Evolutionary conservation across 345 rosid genomes (phyloP), one percentile per base, ranked within the genome.

Genomic region (Melaleuca alternifolia): DNA sequence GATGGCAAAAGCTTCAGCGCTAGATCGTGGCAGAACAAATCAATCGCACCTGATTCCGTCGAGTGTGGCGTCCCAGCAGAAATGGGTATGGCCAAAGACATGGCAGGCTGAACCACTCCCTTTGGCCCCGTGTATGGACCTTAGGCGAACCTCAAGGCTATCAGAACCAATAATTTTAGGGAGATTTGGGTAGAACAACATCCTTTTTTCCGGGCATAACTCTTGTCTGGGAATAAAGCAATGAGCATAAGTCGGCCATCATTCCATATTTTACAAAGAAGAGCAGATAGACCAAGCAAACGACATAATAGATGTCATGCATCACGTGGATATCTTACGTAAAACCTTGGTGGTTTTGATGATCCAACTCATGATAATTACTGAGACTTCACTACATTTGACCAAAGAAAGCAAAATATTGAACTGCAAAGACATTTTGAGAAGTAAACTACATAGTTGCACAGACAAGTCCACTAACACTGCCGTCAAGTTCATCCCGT

Each of bases 51-150:
- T 92, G 92, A 94, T 91, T 77, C 95, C 95, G 84, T 94, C 92
- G 56, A 94, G 88, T 83, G 86, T 65, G 28, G 93, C 92, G 86
- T 94, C 97, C 97, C 97, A 94, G 88, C 93, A 92, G 86, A 94
- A 93, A 91, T 93, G 95, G n/a, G 96, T 94, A 90, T 94, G 96
- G 82, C 95, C 96, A 71, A 94, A 93, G 48, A 93, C 94, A 71
- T 93, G 95, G 88, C 94, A 94, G 11, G 92, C 90, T 59, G 87
- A 89, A 33, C 88, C 59, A 56, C 87, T 87, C 86, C 90, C 91
- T 30, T 83, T 59, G 33, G 54, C 84, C 85, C 90, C 89, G 46
- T 94, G 94, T 87, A 94, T 91, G 75, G 91, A 89, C 85, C 95
- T 92, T 88, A 93, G 41, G 53, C 93, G 95, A 86, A 30, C 85